phyloP scores from a whole-genome alignment of 106 monocot species.

The Dioscorea alata region DNA sequence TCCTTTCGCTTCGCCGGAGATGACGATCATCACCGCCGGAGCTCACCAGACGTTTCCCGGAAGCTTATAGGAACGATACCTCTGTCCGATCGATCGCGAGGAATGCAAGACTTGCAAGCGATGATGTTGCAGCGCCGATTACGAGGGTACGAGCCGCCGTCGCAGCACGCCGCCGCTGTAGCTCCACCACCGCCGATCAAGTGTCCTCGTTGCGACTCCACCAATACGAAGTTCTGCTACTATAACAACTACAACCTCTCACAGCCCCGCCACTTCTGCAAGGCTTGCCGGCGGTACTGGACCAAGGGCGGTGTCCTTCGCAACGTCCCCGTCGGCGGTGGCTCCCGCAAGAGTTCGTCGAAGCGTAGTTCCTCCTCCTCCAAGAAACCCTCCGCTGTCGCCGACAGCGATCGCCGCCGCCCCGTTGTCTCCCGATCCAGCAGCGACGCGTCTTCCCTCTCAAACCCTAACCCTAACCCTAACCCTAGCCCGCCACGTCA shows the following conservation, averaged over 20 bases:
- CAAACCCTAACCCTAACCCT: conserved; percentile 2
- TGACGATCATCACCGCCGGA: neutral
- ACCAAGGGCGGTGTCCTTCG: conserved; percentile 1
- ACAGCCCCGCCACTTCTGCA: neutral
- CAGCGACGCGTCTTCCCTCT: neutral
- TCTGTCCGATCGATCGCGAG: neutral
- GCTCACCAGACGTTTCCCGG: neutral
- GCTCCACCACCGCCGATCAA: neutral
- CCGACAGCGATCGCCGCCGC: neutral
- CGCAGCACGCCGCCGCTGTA: neutral
- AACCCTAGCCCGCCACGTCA: neutral
- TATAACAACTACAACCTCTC: neutral
- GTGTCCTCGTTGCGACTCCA: neutral
- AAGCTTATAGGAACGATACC: neutral
- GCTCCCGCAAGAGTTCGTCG: neutral
- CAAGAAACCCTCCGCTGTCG: neutral
- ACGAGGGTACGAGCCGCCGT: neutral
- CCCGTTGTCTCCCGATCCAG: neutral
- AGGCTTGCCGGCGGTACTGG: conserved; percentile 1
- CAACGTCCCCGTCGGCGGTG: conserved; percentile 1
- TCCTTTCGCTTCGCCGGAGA: neutral
- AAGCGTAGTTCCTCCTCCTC: neutral
- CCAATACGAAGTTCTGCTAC: neutral
- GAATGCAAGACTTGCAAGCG: neutral
- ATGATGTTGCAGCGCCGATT: neutral